A percentile compares a stretch with the other conserved stretches of the same genome.
These are phyloP conservation scores for Diospyros lotus DNA, from an alignment of 148 eudicot genomes.

Conservation along the genomic window DNA sequence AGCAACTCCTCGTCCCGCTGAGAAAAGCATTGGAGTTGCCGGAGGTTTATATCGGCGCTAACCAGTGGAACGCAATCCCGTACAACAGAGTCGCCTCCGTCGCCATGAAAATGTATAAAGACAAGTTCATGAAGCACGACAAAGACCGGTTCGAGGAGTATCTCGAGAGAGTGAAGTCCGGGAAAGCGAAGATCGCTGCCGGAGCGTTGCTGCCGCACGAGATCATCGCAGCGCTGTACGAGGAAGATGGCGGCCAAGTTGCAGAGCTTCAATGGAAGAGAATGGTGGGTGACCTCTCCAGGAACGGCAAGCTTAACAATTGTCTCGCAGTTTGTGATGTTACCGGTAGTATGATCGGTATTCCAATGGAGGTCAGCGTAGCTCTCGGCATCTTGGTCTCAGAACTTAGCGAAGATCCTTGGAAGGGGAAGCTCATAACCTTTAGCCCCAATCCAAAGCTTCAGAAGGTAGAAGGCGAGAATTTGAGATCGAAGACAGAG, in stretches of 20 bases:
- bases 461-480: not conserved
- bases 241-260: not conserved
- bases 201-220: slow-evolving; percentile 1
- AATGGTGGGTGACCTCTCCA: not conserved
- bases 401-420: not conserved
- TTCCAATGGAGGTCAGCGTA: not conserved
- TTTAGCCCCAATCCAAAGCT: not conserved
- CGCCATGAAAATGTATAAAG: slow-evolving; percentile 2
- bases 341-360: not conserved
- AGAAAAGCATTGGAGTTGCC: not conserved
- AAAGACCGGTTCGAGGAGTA: not conserved
- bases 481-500: not conserved
- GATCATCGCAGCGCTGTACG: not conserved
- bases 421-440: not conserved
- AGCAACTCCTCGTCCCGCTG: slow-evolving; percentile 1
- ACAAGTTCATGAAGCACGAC: not conserved
- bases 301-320: not conserved
- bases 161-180: not conserved
- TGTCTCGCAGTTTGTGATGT: not conserved
- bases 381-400: not conserved
- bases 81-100: not conserved
- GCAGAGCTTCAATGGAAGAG: slow-evolving; percentile 9
- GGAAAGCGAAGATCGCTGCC: slow-evolving; percentile 4
- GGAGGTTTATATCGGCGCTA: not conserved
- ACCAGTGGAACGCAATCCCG: not conserved